phyloP scores from a whole-genome alignment of 2,329 filamentous ascomycete genomes.

The Ambrosiella cleistominuta region DNA sequence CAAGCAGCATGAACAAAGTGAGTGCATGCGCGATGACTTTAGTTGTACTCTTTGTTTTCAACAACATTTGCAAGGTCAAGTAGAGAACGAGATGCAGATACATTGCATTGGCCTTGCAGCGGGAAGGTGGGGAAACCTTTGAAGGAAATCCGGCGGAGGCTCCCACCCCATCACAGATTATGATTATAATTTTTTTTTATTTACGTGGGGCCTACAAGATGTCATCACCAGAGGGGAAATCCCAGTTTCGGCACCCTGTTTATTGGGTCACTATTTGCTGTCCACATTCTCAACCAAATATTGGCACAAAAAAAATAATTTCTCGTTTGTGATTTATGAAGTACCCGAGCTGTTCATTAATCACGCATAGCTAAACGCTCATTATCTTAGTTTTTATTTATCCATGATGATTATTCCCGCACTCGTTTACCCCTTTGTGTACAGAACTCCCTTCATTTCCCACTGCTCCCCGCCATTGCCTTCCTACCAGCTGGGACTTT shows the following conservation, averaged over 20 bases:
- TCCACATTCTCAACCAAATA: too few relatives aligned
- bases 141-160: too few relatives aligned
- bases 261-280: too few relatives aligned
- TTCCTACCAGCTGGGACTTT: neutral
- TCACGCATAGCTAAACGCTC: neutral
- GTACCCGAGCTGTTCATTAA: neutral
- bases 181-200: neutral
- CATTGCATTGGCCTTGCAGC: neutral
- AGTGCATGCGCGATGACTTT: neutral
- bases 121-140: neutral
- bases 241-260: too few relatives aligned
- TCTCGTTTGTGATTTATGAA: too few relatives aligned
- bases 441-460: neutral
- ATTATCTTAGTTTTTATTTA: neutral
- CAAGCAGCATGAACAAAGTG: neutral
- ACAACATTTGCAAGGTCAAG: neutral
- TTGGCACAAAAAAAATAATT: too few relatives aligned
- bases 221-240: neutral
- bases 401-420: neutral
- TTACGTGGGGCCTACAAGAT: neutral
- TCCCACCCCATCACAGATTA: neutral
- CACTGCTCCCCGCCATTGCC: neutral
- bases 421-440: neutral
- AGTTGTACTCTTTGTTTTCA: neutral
- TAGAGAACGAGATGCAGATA: neutral